Base-by-base conservation (phyloP, 306 rosid species). In the Mucuna pruriens region DNA sequence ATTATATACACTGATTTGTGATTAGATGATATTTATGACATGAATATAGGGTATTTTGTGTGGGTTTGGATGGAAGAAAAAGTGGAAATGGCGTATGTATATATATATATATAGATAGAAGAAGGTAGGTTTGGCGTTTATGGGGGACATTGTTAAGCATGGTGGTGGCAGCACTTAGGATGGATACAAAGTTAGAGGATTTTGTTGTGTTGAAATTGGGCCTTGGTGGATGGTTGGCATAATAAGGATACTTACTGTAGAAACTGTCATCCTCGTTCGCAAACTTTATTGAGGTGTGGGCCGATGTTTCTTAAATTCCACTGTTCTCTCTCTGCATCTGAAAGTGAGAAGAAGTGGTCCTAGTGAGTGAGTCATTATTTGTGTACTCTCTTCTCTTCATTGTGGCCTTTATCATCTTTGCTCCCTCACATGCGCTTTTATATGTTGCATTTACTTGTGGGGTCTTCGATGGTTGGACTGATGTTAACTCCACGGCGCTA, bases 381-480 rank as follows among this genome's bases (percentile, higher is more conserved):
- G 74, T 81, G 84, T 74, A 36, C 22, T 34, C 36, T 34, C 23
- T 5, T 69, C 57, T 78, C 85, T 79, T 87, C 80, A 79, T 85
- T 75, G 55, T 68, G 86, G 80, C 74, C 82, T 82, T 83, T 78
- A 82, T 80, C 89, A 78, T 77, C 87, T 76, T 76, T 73, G 82
- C 82, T 63, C 57, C 70, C 48, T 89, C 91, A 88, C 92, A 92
- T 89, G 91, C 85, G 31, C 85, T 84, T 65, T 84, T 79, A 76
- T 80, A 76, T 84, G 89, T 86, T 92, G 90, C 92, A 87, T 90
- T 87, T 86, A 90, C 85, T 89, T 82, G 88, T 83, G 89, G 94
- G 80, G 87, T 84, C 82, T 38, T 64, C 0, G 51, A 61, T 83
- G 54, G 92, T 90, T 90, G 89, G 91, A 65, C 20, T 86, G 89